phyloP scores from a whole-genome alignment of 2,329 filamentous ascomycete genomes.

The Fusarium anguioides region DNA sequence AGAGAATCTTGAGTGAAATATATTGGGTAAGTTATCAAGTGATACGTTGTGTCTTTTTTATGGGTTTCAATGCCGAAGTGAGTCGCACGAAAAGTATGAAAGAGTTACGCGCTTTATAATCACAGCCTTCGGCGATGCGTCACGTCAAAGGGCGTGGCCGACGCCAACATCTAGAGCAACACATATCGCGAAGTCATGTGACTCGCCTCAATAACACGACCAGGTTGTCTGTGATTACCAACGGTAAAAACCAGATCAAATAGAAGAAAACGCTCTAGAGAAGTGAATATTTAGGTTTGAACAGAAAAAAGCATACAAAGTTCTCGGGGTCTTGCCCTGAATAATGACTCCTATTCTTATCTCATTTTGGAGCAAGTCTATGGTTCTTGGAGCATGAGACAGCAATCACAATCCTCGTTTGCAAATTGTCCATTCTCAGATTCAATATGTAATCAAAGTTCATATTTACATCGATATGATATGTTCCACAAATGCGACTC shows the following conservation, averaged over 20 bases:
- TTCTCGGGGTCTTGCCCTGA: neutral
- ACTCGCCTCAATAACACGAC: neutral
- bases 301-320: neutral
- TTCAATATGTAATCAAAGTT: neutral
- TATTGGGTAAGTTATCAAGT: neutral
- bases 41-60: neutral
- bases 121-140: conserved; percentile 7
- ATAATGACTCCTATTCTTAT: neutral
- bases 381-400: no score
- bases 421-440: neutral
- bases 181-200: conserved; percentile 47
- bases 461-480: neutral
- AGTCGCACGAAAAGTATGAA: neutral
- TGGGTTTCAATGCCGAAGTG: neutral
- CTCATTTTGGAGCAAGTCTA: neutral
- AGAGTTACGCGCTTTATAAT: conserved; percentile 6
- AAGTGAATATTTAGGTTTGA: neutral
- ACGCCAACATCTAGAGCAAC: conserved; percentile 46
- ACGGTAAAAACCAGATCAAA: neutral
- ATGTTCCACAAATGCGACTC: neutral
- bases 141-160: conserved; percentile 38
- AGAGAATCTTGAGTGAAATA: neutral
- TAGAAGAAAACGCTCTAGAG: neutral
- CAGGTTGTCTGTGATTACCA: neutral
- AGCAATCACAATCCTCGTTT: neutral